These are phyloP conservation scores for Xylariaceae sp. DNA, from an alignment of 2,329 filamentous ascomycete genomes.

Conservation along the genomic window DNA sequence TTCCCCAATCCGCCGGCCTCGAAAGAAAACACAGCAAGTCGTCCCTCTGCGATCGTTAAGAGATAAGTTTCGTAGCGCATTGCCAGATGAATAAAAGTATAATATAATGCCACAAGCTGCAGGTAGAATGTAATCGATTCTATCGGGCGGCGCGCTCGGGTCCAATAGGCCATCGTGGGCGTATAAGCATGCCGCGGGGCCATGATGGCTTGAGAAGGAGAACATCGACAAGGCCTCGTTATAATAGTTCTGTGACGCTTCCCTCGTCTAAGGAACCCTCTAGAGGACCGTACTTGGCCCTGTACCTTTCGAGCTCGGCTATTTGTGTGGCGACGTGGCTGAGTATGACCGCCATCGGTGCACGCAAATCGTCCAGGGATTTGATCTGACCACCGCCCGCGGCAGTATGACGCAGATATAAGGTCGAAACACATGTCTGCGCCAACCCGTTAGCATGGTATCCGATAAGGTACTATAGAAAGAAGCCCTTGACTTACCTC, in stretches of 20 bases:
- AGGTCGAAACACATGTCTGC: slow-evolving; percentile 75
- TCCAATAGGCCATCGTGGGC: slow-evolving; percentile 6
- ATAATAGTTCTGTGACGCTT: slow-evolving; percentile 37
- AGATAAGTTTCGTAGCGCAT: slow-evolving; percentile 28
- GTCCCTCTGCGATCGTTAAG: slow-evolving; percentile 19
- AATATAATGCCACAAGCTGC: slow-evolving; percentile 15
- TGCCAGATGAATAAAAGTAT: slow-evolving; percentile 24
- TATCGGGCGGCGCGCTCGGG: background rate
- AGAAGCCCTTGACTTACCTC: slow-evolving; percentile 60
- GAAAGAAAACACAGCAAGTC: slow-evolving; percentile 18
- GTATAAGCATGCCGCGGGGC: slow-evolving; percentile 17
- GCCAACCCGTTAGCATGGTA: slow-evolving; percentile 23
- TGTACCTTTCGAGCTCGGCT: slow-evolving; percentile 60
- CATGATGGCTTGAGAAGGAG: background rate
- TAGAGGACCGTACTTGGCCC: slow-evolving; percentile 48
- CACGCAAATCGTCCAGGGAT: slow-evolving; percentile 67
- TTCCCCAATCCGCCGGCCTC: slow-evolving; percentile 3
- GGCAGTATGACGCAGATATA: slow-evolving; percentile 74
- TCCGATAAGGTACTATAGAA: slow-evolving; percentile 5
- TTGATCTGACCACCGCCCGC: slow-evolving; percentile 60
- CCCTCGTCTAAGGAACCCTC: slow-evolving; percentile 33
- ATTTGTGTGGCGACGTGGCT: slow-evolving; percentile 57
- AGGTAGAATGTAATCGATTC: slow-evolving; percentile 6
- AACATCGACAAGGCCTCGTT: slow-evolving; percentile 1
- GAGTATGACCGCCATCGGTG: slow-evolving; percentile 71